Base-by-base conservation (phyloP, 208 protist species). In the Trypanosoma mega region DNA sequence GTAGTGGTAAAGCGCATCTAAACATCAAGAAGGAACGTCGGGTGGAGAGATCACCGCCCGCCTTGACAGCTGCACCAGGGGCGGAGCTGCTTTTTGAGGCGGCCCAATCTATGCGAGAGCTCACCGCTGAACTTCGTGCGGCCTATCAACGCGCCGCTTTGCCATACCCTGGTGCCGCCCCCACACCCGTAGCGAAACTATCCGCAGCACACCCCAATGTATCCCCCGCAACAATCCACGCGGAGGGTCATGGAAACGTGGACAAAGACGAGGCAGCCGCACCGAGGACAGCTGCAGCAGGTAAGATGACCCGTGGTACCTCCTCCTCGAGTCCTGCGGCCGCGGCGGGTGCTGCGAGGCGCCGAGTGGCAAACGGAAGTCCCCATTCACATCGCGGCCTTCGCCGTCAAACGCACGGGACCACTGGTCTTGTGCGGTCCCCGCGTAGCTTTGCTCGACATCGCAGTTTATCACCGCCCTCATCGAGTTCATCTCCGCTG, bases 41-140 rank as follows among this genome's bases (percentile, higher is more conserved):
- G 45, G 24, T 16, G 12, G 34, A 39, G 34, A 39, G 12, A 39
- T 39, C 34, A 12, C 34, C 34, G 6, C 34, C 34, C 8, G 50
- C 50, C 8, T 23, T 37, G 11, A 23, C 27, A 56, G 29, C 12
- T 14, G 27, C 18, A 37, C 29, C 26, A 24, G 31, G 75, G 23
- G 63, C 78, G 12, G 70, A 62, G n/a, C 65, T 67, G 2, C 60
- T 79, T 23, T 50, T 68, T 21, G 68, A 89, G 48, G 50, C 87
- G 27, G 62, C 83, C 55, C 57, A 78, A 36, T 86, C 85, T 54
- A 79, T 89, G 82, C 74, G 71, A 52, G 69, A 71, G 46, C 64
- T 92, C 3, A 82, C 74, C 23, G 77, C 77, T 29, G 79, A 92
- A 63, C 62, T 92, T 50, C 72, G 77, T 20, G 68, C 67, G 33